phyloP scores from a whole-genome alignment of 163 green algal genomes.

The Coccomyxa subellipsoidea region DNA sequence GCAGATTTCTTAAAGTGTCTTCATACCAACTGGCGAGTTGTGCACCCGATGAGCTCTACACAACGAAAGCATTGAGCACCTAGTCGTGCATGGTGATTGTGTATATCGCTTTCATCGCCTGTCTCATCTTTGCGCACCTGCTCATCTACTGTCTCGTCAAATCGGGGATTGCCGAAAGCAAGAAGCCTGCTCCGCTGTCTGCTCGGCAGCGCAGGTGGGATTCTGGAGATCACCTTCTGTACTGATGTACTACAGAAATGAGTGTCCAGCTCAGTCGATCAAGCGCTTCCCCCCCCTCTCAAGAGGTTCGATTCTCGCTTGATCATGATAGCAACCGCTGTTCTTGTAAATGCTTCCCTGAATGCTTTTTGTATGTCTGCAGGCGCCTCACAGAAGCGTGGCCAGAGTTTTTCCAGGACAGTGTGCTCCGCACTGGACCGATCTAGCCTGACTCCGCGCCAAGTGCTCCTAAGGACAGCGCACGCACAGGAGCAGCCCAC shows the following conservation, averaged over 20 bases:
- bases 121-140: background rate
- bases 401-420: background rate
- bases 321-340: background rate
- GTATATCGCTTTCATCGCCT: background rate
- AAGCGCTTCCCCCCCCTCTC: too few relatives aligned
- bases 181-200: background rate
- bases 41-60: background rate
- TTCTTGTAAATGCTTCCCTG: background rate
- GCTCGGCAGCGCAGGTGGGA: background rate
- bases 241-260: too few relatives aligned
- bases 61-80: background rate
- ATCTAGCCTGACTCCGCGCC: background rate
- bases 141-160: background rate
- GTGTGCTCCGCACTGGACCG: background rate
- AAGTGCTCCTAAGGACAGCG: too few relatives aligned
- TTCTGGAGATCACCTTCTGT: background rate
- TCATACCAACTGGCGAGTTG: too few relatives aligned
- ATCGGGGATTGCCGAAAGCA: background rate
- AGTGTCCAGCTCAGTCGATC: too few relatives aligned
- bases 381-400: constrained; percentile 2
- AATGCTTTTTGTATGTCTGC: background rate
- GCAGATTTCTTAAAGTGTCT: too few relatives aligned
- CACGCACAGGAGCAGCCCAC: too few relatives aligned
- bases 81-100: background rate
- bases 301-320: background rate